These are phyloP conservation scores for Rhodotorula diobovata DNA, from an alignment of 768 basidiomycete species.

Conservation along the genomic window DNA sequence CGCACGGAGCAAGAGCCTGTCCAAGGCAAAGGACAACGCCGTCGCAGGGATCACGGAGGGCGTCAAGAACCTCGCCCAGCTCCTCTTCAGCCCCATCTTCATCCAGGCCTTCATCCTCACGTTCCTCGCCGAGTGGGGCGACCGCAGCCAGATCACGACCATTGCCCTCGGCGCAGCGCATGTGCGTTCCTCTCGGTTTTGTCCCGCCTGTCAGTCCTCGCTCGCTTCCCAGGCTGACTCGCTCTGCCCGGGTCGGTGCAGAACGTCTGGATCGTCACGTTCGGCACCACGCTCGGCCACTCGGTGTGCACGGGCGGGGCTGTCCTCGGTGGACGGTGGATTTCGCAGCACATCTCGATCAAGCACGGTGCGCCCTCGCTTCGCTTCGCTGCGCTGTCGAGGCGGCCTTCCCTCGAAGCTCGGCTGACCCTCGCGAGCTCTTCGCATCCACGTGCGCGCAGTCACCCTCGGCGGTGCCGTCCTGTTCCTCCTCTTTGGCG, in stretches of 20 bases:
- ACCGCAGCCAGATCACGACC: slow-evolving; percentile 93
- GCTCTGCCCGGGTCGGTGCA: slow-evolving; percentile 46
- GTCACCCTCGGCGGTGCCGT: slow-evolving; percentile 77
- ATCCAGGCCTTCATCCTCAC: slow-evolving; percentile 92
- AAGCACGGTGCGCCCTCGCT: slow-evolving; percentile 69
- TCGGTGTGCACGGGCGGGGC: slow-evolving; percentile 79
- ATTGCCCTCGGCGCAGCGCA: slow-evolving; percentile 93
- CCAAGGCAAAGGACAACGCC: slow-evolving; percentile 34
- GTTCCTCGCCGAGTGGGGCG: slow-evolving; percentile 99
- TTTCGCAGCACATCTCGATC: slow-evolving; percentile 90
- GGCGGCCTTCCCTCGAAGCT: background rate
- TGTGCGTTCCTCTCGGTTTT: slow-evolving; percentile 54
- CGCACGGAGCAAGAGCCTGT: slow-evolving; percentile 2
- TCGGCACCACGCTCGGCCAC: slow-evolving; percentile 87
- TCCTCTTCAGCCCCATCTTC: slow-evolving; percentile 85
- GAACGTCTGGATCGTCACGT: slow-evolving; percentile 86
- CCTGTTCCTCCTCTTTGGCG: slow-evolving; percentile 76
- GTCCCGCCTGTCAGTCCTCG: background rate
- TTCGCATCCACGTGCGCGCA: slow-evolving; percentile 49
- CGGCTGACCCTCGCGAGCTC: background rate
- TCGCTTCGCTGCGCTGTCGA: background rate
- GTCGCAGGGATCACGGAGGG: slow-evolving; percentile 55
- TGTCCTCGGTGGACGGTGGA: slow-evolving; percentile 84
- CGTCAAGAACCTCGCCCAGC: slow-evolving; percentile 70
- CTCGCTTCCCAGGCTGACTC: too few species aligned